Evolutionary conservation across 164 flowering plant genomes (phyloP).

Genomic region (Malania oleifera): DNA sequence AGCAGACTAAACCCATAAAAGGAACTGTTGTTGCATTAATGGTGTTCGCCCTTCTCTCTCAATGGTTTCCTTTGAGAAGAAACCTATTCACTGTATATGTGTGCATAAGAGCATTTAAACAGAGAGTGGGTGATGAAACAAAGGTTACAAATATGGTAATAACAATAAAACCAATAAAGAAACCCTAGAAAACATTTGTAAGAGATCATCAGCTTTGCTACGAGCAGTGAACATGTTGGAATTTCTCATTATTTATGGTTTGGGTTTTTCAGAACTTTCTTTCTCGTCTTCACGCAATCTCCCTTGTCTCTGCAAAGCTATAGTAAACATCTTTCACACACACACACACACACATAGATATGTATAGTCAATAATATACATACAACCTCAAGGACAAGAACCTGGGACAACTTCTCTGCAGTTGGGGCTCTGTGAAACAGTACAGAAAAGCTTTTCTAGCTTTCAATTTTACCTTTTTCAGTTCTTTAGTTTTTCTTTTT

Average conservation of each 20-base stretch:
- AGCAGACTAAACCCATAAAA: constrained; percentile 9
- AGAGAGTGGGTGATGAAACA: not conserved
- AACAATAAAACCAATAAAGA: not conserved
- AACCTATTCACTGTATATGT: too few relatives aligned
- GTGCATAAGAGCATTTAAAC: not conserved
- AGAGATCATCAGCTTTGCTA: constrained; percentile 3
- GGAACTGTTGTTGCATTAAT: constrained; percentile 8
- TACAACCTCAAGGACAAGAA: not conserved
- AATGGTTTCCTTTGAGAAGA: not conserved
- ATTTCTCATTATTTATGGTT: constrained; percentile 1
- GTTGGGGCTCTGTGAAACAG: not conserved
- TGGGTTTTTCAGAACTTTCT: not conserved
- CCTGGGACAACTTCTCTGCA: not conserved
- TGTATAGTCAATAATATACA: not conserved
- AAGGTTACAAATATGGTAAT: constrained; percentile 6
- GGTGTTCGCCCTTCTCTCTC: constrained; percentile 2
- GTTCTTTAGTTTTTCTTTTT: not conserved
- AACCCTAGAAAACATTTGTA: constrained; percentile 12
- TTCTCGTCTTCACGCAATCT: not conserved
- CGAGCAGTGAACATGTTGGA: constrained; percentile 1
- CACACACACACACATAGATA: too few relatives aligned
- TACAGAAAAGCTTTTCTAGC: not conserved
- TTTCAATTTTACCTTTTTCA: not conserved
- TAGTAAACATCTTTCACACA: not conserved
- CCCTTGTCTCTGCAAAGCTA: not conserved